Base-by-base conservation (phyloP, 805 yeast species). In the Candida sithepensis region DNA sequence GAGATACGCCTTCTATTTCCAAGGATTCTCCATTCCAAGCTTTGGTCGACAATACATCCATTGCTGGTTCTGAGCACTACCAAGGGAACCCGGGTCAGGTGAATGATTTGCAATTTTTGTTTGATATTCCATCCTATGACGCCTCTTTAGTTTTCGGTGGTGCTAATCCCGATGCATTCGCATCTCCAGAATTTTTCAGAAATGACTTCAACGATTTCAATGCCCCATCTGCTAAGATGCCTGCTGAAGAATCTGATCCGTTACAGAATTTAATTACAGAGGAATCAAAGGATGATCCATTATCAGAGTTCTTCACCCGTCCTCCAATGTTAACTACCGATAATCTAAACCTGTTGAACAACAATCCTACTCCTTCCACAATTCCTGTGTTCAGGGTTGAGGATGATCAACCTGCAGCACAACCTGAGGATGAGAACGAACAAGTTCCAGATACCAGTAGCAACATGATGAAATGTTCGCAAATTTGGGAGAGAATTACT, bases 401-500 rank as follows among this genome's bases (percentile, higher is more conserved):
- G 14, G 49, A 43, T 37, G 49, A 26, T 26, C 30, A 26, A 12
- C 10, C 30, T 26, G 30, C 30, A 14, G 16, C 13, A 9, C 34
- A 30, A n/a, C 16, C 47, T 26, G 60, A 63, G 23, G 71, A 61
- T 34, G 64, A 58, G 18, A 70, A 61, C 40, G 72, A 61, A 59
- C 63, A 64, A 22, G 91, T 88, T 3, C 96, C 96, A 5, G 78
- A 85, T 4, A 85, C 80, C 8, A 85, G 82, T 48, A 68, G 67
- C 16, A 73, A 77, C 13, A 63, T 81, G 56, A 68, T 86, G 68
- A 81, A 81, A 60, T 94, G 99, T 67, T 80, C 96, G 0, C 97
- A 90, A 56, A 85, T 92, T 14, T 94, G 99, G 99, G 98, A 92
- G 66, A 78, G 98, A 61, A 85, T 94, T 34, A 87, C 97, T 2